A percentile compares a stretch with the other conserved stretches of the same genome.
phyloP scores from a whole-genome alignment of 1,284 basidiomycete genomes.

The Leccinum ponderosum region DNA sequence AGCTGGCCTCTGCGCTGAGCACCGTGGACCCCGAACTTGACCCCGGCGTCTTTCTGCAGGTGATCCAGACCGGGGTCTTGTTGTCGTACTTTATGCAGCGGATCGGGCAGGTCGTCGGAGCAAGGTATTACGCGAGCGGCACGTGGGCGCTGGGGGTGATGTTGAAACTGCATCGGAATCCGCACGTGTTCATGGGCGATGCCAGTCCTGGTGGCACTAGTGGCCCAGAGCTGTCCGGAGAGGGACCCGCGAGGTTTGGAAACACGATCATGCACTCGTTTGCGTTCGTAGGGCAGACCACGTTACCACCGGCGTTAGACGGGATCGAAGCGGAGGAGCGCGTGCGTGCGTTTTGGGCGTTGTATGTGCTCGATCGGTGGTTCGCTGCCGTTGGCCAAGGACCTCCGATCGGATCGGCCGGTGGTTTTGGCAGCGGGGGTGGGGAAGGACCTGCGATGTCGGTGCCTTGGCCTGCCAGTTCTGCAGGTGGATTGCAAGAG shows the following conservation, averaged over 20 bases:
- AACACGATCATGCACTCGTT: neutral
- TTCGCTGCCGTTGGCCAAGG: conserved; percentile 37
- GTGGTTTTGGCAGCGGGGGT: conserved; percentile 10
- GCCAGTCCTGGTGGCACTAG: neutral
- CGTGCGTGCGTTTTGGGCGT: conserved; percentile 48
- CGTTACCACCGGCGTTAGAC: conserved; percentile 38
- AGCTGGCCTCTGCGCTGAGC: conserved; percentile 22
- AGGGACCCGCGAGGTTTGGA: neutral
- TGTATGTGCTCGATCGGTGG: conserved; percentile 42
- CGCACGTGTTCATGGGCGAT: neutral
- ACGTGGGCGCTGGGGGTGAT: conserved; percentile 39
- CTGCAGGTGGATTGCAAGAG: conserved; percentile 3
- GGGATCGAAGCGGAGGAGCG: conserved; percentile 47
- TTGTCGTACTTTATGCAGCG: conserved; percentile 45
- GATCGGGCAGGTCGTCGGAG: conserved; percentile 43
- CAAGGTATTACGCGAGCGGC: conserved; percentile 43
- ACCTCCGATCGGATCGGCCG: conserved; percentile 21
- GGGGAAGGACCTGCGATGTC: conserved; percentile 36
- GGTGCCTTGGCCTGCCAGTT: conserved; percentile 43
- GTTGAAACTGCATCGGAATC: conserved; percentile 36
- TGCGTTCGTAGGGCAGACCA: conserved; percentile 11
- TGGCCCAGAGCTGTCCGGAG: neutral
- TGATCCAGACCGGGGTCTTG: conserved; percentile 49
- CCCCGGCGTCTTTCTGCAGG: conserved; percentile 38
- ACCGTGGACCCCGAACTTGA: conserved; percentile 15